Conservation (phyloP, 495 filamentous ascomycete species). For the Cudoniella acicularis region DNA sequence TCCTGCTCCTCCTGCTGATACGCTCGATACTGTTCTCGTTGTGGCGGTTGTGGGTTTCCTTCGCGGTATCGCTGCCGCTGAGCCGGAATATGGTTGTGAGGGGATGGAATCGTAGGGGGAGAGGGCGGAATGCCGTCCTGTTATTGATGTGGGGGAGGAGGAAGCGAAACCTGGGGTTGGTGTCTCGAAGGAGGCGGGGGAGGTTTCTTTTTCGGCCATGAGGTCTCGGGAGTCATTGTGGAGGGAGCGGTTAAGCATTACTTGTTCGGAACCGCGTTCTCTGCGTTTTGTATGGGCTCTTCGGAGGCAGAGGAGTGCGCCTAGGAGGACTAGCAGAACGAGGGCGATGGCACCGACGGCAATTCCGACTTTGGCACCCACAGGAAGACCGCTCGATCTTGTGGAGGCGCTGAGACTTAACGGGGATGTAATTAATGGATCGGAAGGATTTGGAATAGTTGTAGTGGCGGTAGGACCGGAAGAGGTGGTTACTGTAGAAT, state of each 20-base stretch:
- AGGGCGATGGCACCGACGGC: conserved; percentile 14
- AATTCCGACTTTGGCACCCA: conserved; percentile 19
- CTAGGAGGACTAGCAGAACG: conserved; percentile 7
- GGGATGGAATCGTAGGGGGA: conserved; percentile 2
- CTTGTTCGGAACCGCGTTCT: conserved; percentile 1
- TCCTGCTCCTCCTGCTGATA: background rate
- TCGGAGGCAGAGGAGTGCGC: conserved; percentile 18
- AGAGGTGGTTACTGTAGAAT: background rate
- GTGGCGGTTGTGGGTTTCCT: background rate
- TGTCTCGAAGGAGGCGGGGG: background rate
- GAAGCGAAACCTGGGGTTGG: background rate
- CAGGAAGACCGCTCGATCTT: conserved; percentile 9
- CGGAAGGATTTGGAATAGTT: background rate
- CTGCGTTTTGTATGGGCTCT: conserved; percentile 2
- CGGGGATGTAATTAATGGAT: too few relatives aligned
- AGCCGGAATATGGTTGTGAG: conserved; percentile 3
- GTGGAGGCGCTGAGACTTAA: too few relatives aligned
- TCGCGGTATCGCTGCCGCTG: conserved; percentile 6
- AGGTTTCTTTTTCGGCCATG: conserved; percentile 15
- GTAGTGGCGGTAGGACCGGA: background rate
- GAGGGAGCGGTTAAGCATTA: conserved; percentile 13
- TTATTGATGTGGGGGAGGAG: background rate
- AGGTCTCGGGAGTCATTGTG: conserved; percentile 13
- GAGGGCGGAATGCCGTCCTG: background rate
- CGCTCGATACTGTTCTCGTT: background rate